phyloP scores from a whole-genome alignment of 768 basidiomycete species.

The Tricholoma hemisulphureum region DNA sequence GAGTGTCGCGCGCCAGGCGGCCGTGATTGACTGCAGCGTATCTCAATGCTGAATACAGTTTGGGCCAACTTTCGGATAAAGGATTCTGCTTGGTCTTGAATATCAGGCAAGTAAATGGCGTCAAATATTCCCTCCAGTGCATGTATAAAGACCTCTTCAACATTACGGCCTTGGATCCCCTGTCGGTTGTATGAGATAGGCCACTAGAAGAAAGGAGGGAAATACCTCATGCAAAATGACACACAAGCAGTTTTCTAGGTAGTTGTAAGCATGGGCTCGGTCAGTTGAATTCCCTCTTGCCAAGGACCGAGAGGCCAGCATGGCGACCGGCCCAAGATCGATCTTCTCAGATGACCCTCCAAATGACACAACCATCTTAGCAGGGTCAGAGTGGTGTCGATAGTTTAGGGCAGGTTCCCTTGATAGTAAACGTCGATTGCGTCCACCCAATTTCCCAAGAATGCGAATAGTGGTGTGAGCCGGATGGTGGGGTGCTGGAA shows the following conservation, averaged over 20 bases:
- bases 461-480: slow-evolving; percentile 96
- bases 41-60: slow-evolving; percentile 72
- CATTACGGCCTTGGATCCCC: slow-evolving; percentile 71
- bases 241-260: slow-evolving; percentile 69
- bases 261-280: slow-evolving; percentile 60
- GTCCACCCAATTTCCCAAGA: slow-evolving; percentile 91
- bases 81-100: slow-evolving; percentile 64
- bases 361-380: slow-evolving; percentile 73
- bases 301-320: slow-evolving; percentile 64
- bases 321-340: slow-evolving; percentile 62
- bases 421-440: slow-evolving; percentile 83
- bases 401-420: slow-evolving; percentile 78
- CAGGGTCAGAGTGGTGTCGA: slow-evolving; percentile 64
- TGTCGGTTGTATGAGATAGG: slow-evolving; percentile 27
- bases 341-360: slow-evolving; percentile 62
- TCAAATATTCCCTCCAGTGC: slow-evolving; percentile 79
- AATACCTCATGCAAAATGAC: slow-evolving; percentile 74
- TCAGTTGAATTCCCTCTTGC: slow-evolving; percentile 48
- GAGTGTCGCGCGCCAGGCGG: slow-evolving; percentile 52
- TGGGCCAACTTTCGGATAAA: slow-evolving; percentile 70
- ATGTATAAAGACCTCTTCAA: slow-evolving; percentile 68
- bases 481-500: slow-evolving; percentile 85
- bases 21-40: slow-evolving; percentile 56
- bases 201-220: slow-evolving; percentile 1
- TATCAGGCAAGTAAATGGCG: slow-evolving; percentile 65